Evolutionary conservation across 1,139 yeast genomes (phyloP).

Genomic region (Taphrina betulina): DNA sequence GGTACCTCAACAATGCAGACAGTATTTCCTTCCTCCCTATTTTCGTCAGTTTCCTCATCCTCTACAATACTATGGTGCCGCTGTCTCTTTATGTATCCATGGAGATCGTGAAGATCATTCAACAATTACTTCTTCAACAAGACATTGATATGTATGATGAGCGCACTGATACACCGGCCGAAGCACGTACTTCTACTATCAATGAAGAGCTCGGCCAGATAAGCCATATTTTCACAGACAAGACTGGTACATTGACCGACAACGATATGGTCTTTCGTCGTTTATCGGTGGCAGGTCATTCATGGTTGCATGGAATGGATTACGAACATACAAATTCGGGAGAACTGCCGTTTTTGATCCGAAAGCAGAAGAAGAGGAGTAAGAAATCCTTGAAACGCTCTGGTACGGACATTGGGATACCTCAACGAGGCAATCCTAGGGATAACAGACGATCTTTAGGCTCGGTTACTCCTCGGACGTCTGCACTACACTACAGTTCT

Average conservation of each 20-base stretch:
- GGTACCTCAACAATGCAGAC: slow-evolving; percentile 89
- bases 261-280: slow-evolving; percentile 84
- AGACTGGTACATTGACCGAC: slow-evolving; percentile 95
- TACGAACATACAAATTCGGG: slow-evolving; percentile 43
- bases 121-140: slow-evolving; percentile 73
- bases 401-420: slow-evolving; percentile 28
- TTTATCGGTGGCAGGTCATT: slow-evolving; percentile 77
- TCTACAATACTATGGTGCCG: slow-evolving; percentile 96
- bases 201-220: slow-evolving; percentile 97
- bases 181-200: slow-evolving; percentile 91
- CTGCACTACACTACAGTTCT: slow-evolving; percentile 1
- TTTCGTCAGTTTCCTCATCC: slow-evolving; percentile 90
- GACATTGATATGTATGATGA: slow-evolving; percentile 94
- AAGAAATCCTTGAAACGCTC: not conserved
- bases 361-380: slow-evolving; percentile 2
- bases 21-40: slow-evolving; percentile 62
- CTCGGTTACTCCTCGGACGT: not conserved
- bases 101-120: slow-evolving; percentile 91
- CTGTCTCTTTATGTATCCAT: slow-evolving; percentile 90
- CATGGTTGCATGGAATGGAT: slow-evolving; percentile 84
- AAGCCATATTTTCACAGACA: slow-evolving; percentile 88
- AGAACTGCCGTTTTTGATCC: slow-evolving; percentile 27
- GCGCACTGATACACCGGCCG: slow-evolving; percentile 84
- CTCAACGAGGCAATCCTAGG: too few species aligned
- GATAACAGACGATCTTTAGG: not conserved